These are phyloP conservation scores for Trichomonascus vanleenenianus DNA, from an alignment of 805 yeast genomes.

Conservation along the genomic window DNA sequence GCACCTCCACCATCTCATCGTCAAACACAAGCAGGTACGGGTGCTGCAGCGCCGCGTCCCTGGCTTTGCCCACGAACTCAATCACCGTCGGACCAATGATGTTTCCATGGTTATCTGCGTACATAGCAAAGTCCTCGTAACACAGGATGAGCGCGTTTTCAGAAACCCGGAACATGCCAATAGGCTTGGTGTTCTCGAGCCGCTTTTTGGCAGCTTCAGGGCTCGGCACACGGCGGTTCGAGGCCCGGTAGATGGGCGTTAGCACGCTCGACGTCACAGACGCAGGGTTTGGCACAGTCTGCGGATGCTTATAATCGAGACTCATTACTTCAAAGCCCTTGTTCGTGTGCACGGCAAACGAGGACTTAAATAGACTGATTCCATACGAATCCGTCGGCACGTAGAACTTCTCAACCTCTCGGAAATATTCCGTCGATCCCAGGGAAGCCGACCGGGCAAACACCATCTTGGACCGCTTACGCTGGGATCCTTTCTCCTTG, in stretches of 20 bases:
- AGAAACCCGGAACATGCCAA: conserved; percentile 56
- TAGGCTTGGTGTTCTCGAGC: conserved; percentile 38
- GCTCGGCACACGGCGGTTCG: conserved; percentile 31
- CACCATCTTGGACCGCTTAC: conserved; percentile 19
- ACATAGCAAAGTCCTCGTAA: conserved; percentile 64
- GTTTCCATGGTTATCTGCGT: conserved; percentile 44
- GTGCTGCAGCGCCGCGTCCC: conserved; percentile 34
- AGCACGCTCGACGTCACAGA: conserved; percentile 11
- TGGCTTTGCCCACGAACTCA: conserved; percentile 31
- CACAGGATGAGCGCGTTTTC: conserved; percentile 50
- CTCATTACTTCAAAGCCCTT: conserved; percentile 62
- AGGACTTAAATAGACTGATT: conserved; percentile 54
- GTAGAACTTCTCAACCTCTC: conserved; percentile 40
- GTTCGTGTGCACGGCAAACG: conserved; percentile 58
- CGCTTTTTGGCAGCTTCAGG: conserved; percentile 29
- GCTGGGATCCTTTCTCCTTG: conserved; percentile 27
- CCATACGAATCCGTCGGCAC: conserved; percentile 51
- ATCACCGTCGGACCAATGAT: conserved; percentile 35
- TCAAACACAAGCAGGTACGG: conserved; percentile 48
- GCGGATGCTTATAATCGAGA: conserved; percentile 47
- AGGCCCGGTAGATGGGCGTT: conserved; percentile 16
- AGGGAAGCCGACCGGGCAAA: conserved; percentile 16
- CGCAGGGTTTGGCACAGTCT: conserved; percentile 45
- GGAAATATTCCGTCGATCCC: conserved; percentile 34
- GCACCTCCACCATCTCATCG: conserved; percentile 63